phyloP scores from a whole-genome alignment of 371 early-diverging fungal genomes.

The Dinochytrium kinnereticum region DNA sequence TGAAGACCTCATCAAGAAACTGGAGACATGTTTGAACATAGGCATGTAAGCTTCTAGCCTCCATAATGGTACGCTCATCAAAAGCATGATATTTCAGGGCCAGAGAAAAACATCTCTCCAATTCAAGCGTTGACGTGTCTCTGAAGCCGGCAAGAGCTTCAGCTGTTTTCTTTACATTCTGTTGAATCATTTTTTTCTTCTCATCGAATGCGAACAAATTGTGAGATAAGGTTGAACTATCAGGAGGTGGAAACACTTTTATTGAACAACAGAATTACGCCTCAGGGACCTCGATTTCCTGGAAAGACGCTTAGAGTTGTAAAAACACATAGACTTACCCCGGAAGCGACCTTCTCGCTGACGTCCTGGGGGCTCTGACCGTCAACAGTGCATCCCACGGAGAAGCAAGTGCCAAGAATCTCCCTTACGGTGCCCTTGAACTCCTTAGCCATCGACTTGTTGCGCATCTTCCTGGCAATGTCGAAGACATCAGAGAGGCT shows the following conservation, averaged over 20 bases:
- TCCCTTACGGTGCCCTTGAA: conserved; percentile 97
- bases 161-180: not conserved
- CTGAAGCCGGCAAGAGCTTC: not conserved
- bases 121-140: not conserved
- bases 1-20: not conserved
- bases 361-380: conserved; percentile 89
- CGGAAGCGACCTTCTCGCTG: conserved; percentile 55
- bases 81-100: not conserved
- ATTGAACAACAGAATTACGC: conserved; percentile 22
- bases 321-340: conserved; percentile 16
- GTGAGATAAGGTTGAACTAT: too few relatives aligned
- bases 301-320: not conserved
- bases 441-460: conserved; percentile 86
- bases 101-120: not conserved
- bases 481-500: conserved; percentile 92
- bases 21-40: not conserved
- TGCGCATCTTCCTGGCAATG: conserved; percentile 95
- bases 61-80: not conserved
- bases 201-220: too few relatives aligned
- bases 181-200: not conserved
- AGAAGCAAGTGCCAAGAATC: conserved; percentile 96
- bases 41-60: not conserved
- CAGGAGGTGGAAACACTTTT: too few relatives aligned
- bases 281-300: conserved; percentile 47
- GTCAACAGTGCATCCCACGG: conserved; percentile 98